Evolutionary conservation across 1,284 basidiomycete genomes (phyloP).

Genomic region (Leccinum angustisporum): DNA sequence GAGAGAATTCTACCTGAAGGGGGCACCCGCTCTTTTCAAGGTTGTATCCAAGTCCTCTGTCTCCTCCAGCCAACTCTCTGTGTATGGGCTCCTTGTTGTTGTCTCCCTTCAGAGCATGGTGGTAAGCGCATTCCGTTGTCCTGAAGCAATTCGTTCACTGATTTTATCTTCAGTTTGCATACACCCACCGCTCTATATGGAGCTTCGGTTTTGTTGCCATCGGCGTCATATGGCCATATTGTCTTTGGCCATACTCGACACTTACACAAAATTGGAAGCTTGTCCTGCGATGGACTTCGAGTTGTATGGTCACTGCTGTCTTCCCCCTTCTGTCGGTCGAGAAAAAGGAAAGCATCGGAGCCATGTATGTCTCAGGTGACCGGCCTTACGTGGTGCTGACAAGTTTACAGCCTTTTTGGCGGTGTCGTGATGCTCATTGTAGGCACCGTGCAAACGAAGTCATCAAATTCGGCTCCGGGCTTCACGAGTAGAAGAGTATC

Average conservation of each 20-base stretch:
- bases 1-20: conserved; percentile 47
- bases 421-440: conserved; percentile 29
- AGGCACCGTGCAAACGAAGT: conserved; percentile 18
- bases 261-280: conserved; percentile 33
- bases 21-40: conserved; percentile 27
- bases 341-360: conserved; percentile 63
- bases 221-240: conserved; percentile 68
- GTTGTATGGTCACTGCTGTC: conserved; percentile 57
- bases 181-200: conserved; percentile 74
- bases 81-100: conserved; percentile 38
- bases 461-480: background rate
- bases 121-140: conserved; percentile 42
- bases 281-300: conserved; percentile 47
- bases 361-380: conserved; percentile 50
- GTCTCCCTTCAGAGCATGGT: conserved; percentile 68
- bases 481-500: conserved; percentile 8
- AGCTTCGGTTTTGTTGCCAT: conserved; percentile 65
- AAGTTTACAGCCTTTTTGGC: conserved; percentile 28
- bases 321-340: conserved; percentile 78
- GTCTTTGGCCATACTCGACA: conserved; percentile 43
- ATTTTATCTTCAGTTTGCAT: conserved; percentile 52
- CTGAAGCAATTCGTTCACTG: background rate
- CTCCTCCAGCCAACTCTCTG: conserved; percentile 21
- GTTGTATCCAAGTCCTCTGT: conserved; percentile 24
- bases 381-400: conserved; percentile 14